A percentile compares a stretch with the other conserved stretches of the same genome.
phyloP scores from a whole-genome alignment of 2,329 filamentous ascomycete species.

The Aquanectria penicillioides region DNA sequence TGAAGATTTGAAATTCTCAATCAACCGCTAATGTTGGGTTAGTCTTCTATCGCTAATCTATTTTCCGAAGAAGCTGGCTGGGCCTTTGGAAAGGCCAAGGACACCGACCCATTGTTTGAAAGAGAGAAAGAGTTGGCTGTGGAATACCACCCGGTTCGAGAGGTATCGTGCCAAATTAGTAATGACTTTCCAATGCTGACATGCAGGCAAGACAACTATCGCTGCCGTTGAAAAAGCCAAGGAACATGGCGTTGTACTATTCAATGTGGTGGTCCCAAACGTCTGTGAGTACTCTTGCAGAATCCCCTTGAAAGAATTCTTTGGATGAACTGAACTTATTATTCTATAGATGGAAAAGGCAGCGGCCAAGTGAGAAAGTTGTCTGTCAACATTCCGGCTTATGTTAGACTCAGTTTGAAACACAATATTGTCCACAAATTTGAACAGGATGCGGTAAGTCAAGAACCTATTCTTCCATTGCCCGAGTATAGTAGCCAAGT shows the following conservation, averaged over 20 bases:
- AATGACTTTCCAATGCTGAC: neutral
- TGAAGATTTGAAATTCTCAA: rapidly evolving
- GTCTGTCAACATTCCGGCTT: slow-evolving; percentile 46
- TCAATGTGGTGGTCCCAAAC: slow-evolving; percentile 41
- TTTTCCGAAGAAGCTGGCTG: slow-evolving; percentile 45
- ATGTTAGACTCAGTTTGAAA: slow-evolving; percentile 42
- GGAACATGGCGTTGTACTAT: slow-evolving; percentile 40
- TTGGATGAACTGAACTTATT: neutral
- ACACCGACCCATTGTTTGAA: slow-evolving; percentile 43
- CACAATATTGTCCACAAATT: slow-evolving; percentile 46
- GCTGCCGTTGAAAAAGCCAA: slow-evolving; percentile 43
- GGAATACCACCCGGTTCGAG: slow-evolving; percentile 39
- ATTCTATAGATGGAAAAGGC: slow-evolving; percentile 45
- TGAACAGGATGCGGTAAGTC: slow-evolving; percentile 44
- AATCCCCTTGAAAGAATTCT: neutral
- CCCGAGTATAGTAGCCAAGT: too few species aligned
- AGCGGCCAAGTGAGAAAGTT: slow-evolving; percentile 46
- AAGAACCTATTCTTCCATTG: too few species aligned
- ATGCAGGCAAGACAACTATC: slow-evolving; percentile 38
- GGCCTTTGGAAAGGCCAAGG: slow-evolving; percentile 44
- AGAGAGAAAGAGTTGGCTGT: slow-evolving; percentile 43
- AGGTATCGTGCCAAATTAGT: slow-evolving; percentile 29
- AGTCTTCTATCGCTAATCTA: slow-evolving; percentile 43
- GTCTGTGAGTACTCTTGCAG: slow-evolving; percentile 39
- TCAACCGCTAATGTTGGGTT: neutral